Evolutionary conservation across 371 early-diverging fungal species (phyloP).

Genomic region (Mucor irregularis): DNA sequence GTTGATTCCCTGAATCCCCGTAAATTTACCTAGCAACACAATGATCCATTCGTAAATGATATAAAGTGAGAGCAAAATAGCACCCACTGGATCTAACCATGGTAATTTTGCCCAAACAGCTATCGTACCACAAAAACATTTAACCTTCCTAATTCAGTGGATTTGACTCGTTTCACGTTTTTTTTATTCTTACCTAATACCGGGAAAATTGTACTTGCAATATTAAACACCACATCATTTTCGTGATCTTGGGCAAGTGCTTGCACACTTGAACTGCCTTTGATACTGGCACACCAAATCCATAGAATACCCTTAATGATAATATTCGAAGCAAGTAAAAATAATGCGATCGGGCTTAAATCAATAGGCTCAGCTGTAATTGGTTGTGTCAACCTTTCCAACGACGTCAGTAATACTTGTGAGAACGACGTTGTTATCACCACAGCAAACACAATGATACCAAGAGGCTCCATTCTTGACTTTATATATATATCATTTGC

Average conservation of each 20-base stretch:
- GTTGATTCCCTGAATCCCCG: background rate
- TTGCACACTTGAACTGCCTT: conserved; percentile 57
- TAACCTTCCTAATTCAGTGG: no score
- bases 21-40: conserved; percentile 32
- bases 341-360: conserved; percentile 36
- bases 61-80: conserved; percentile 56
- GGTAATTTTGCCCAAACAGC: background rate
- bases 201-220: conserved; percentile 57
- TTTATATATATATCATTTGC: background rate
- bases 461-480: conserved; percentile 65
- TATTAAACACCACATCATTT: conserved; percentile 65
- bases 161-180: no score
- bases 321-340: conserved; percentile 46
- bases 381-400: conserved; percentile 39
- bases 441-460: conserved; percentile 63
- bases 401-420: conserved; percentile 56
- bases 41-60: conserved; percentile 64
- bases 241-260: conserved; percentile 66
- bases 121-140: no score
- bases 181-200: conserved; percentile 38
- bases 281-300: conserved; percentile 61
- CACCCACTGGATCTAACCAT: conserved; percentile 65
- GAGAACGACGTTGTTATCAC: conserved; percentile 63
- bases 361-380: conserved; percentile 44
- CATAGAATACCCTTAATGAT: conserved; percentile 52